Percentiles rank a stretch among this genome's conserved stretches.
Evolutionary conservation across 2,329 filamentous ascomycete genomes (phyloP).

Genomic region (Pestalotiopsis sp.): DNA sequence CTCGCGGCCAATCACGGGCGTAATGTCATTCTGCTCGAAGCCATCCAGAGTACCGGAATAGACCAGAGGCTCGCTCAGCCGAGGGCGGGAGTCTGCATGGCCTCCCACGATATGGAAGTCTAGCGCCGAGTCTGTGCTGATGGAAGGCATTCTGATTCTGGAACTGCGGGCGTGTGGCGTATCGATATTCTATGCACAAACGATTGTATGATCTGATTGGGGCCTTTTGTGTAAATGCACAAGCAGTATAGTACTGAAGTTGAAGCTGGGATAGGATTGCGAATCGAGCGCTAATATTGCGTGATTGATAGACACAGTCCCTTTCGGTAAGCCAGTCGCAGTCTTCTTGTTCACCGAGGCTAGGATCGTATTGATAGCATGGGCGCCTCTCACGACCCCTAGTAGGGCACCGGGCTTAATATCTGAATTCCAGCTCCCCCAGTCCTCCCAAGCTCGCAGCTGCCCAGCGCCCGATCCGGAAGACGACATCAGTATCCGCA

Average conservation of each 20-base stretch:
- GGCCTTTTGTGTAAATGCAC: not conserved
- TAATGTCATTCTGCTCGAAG: slow-evolving; percentile 37
- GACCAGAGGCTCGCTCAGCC: slow-evolving; percentile 35
- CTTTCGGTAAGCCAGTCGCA: slow-evolving; percentile 13
- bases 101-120: slow-evolving; percentile 27
- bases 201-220: not conserved
- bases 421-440: not conserved
- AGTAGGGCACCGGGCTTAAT: slow-evolving; percentile 2
- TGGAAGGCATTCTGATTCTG: slow-evolving; percentile 37
- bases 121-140: slow-evolving; percentile 17
- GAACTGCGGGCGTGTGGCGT: not conserved
- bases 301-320: slow-evolving; percentile 10
- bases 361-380: not conserved
- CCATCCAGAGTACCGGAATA: slow-evolving; percentile 44
- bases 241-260: not conserved
- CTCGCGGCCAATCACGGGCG: slow-evolving; percentile 36
- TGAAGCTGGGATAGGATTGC: slow-evolving; percentile 6
- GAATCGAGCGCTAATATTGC: slow-evolving; percentile 10
- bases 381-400: not conserved
- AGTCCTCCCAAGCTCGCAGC: not conserved
- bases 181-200: not conserved
- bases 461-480: not conserved
- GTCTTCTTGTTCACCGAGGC: not conserved
- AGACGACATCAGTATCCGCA: slow-evolving; percentile 17
- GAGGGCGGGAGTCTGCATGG: slow-evolving; percentile 24